Evolutionary conservation across 495 filamentous ascomycete species (phyloP).

Genomic region (Aspergillus saccharolyticus): DNA sequence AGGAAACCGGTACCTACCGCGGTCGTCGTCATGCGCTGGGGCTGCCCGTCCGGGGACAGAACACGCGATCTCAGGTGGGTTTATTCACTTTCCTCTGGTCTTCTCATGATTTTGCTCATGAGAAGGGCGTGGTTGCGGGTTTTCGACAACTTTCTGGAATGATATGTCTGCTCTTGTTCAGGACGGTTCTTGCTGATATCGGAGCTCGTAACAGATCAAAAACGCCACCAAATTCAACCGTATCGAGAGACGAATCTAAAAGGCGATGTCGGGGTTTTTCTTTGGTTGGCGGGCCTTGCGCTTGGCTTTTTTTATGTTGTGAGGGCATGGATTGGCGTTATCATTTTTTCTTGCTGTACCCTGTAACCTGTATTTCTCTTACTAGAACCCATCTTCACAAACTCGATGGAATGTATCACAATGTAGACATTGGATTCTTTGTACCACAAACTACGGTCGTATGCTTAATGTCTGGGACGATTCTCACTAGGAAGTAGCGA

Average conservation of each 20-base stretch:
- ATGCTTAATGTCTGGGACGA: not conserved
- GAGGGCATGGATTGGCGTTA: conserved; percentile 42
- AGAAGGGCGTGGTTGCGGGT: not conserved
- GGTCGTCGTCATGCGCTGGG: conserved; percentile 87
- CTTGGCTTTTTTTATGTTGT: conserved; percentile 17
- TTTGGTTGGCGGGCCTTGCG: conserved; percentile 22
- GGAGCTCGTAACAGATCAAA: conserved; percentile 48
- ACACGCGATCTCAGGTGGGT: conserved; percentile 72
- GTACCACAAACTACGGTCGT: not conserved
- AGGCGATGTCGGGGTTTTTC: conserved; percentile 2
- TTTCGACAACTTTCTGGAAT: not conserved
- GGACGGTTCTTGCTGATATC: conserved; percentile 5
- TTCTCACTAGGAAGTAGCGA: not conserved
- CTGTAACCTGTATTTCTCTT: conserved; percentile 11
- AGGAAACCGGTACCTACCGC: conserved; percentile 87
- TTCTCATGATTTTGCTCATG: conserved; percentile 8
- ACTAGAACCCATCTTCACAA: not conserved
- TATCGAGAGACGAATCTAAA: conserved; percentile 55
- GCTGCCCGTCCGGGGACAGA: conserved; percentile 82
- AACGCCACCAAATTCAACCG: conserved; percentile 76
- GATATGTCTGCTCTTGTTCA: too few relatives aligned
- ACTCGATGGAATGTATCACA: not conserved
- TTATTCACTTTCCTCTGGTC: conserved; percentile 6
- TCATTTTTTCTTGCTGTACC: conserved; percentile 19
- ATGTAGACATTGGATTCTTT: not conserved